These are phyloP conservation scores for Sclerotinia sclerotiorum DNA, from an alignment of 2,329 filamentous ascomycete genomes.

Conservation along the genomic window DNA sequence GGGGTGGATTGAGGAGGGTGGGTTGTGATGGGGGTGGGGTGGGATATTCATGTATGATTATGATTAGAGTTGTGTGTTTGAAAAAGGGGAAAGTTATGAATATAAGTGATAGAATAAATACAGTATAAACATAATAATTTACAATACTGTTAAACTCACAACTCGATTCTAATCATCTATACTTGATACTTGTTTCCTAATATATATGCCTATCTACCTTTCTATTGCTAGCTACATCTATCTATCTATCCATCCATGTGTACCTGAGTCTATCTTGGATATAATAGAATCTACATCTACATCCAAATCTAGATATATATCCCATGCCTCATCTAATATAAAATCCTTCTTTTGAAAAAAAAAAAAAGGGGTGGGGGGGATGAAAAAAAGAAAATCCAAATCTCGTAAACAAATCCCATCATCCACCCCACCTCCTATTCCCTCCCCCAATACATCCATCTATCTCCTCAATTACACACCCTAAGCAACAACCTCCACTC, in stretches of 20 bases:
- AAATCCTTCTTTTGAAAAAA: no score
- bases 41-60: no score
- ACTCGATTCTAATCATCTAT: neutral
- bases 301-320: neutral
- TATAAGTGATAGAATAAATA: neutral
- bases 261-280: neutral
- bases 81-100: no score
- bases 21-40: neutral
- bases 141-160: neutral
- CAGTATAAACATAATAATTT: no score
- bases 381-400: no score
- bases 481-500: neutral
- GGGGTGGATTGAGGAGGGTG: conserved; percentile 18
- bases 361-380: no score
- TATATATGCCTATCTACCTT: neutral
- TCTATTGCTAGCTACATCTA: neutral
- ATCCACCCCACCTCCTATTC: neutral
- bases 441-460: neutral
- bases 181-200: neutral
- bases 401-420: neutral
- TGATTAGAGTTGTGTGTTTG: no score
- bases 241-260: neutral
- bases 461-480: rapidly evolving
- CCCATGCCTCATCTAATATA: no score
- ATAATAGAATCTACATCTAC: neutral